Evolutionary conservation across 2,329 filamentous ascomycete species (phyloP).

Genomic region (Pestalotiopsis sp.): DNA sequence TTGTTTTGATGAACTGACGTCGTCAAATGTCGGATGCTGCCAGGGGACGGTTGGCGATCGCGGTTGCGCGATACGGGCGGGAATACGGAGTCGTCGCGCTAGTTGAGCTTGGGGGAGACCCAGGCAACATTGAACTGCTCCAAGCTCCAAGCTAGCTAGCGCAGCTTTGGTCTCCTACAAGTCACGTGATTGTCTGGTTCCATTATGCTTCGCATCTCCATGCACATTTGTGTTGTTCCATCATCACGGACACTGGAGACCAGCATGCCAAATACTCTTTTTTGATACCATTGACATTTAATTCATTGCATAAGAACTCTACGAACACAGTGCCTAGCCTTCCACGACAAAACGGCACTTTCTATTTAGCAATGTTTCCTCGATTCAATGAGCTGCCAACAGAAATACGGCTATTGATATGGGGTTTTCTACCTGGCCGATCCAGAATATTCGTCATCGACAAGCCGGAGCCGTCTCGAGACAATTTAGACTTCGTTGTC

Average conservation of each 20-base stretch:
- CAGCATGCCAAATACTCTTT: no score
- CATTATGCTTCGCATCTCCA: neutral
- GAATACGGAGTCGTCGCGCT: neutral
- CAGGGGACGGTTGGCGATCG: constrained; percentile 5
- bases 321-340: neutral
- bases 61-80: neutral
- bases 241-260: neutral
- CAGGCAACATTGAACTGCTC: neutral
- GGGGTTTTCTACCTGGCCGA: neutral
- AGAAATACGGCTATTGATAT: neutral
- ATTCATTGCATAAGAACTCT: no score
- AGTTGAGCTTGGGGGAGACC: neutral
- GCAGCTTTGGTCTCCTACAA: neutral
- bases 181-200: neutral
- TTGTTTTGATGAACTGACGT: constrained; percentile 1
- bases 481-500: neutral
- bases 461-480: neutral
- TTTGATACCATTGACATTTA: no score
- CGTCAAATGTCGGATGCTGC: neutral
- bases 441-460: neutral
- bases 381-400: neutral
- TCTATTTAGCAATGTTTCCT: neutral
- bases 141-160: neutral
- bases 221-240: neutral
- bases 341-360: neutral